phyloP scores from a whole-genome alignment of 2,329 filamentous ascomycete genomes.

The Westerdykella sp. region DNA sequence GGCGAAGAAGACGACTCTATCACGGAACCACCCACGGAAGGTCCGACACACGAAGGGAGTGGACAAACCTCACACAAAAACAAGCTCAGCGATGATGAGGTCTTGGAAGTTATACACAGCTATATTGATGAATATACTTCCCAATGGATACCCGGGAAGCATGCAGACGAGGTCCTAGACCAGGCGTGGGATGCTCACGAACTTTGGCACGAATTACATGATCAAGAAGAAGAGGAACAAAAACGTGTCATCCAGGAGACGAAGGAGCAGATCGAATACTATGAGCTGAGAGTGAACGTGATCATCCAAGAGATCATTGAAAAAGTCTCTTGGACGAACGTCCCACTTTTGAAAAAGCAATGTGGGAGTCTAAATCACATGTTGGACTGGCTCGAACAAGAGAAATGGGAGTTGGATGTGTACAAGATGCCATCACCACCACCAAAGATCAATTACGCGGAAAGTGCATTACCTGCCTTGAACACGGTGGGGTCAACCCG shows the following conservation, averaged over 20 bases:
- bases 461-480: too few species aligned
- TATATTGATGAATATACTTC: slow-evolving; percentile 14
- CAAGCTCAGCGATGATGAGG: slow-evolving; percentile 8
- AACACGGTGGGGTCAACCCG: too few species aligned
- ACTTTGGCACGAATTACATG: slow-evolving; percentile 20
- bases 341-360: slow-evolving; percentile 49
- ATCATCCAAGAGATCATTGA: slow-evolving; percentile 15
- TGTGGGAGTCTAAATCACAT: slow-evolving; percentile 58
- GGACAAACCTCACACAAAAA: slow-evolving; percentile 1
- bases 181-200: slow-evolving; percentile 8
- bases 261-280: slow-evolving; percentile 11
- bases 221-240: slow-evolving; percentile 5
- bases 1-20: slow-evolving; percentile 9
- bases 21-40: neutral
- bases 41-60: neutral
- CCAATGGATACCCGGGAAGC: slow-evolving; percentile 17
- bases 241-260: slow-evolving; percentile 9
- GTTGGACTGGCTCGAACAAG: slow-evolving; percentile 54
- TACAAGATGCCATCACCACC: slow-evolving; percentile 8
- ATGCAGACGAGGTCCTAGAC: slow-evolving; percentile 2
- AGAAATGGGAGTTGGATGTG: slow-evolving; percentile 39
- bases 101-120: slow-evolving; percentile 24
- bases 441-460: neutral
- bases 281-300: slow-evolving; percentile 11
- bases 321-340: slow-evolving; percentile 47